Evolutionary conservation across 768 basidiomycete genomes (phyloP).

Genomic region (Mycena rosella): DNA sequence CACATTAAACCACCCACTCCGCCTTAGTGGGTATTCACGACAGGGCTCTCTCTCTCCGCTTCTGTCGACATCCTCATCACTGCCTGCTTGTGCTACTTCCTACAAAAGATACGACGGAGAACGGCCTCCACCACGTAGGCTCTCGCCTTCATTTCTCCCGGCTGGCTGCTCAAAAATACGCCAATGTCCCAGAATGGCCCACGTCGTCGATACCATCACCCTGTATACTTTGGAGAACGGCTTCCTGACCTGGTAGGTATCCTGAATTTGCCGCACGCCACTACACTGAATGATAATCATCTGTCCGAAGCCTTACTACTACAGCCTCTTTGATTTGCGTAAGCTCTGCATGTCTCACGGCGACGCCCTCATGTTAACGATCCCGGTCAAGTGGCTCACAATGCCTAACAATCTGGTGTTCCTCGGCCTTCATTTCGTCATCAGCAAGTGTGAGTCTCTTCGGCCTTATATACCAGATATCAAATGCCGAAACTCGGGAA

Average conservation of each 20-base stretch:
- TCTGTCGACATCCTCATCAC: constrained; percentile 51
- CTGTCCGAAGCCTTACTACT: constrained; percentile 42
- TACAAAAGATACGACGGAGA: constrained; percentile 39
- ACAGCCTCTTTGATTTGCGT: constrained; percentile 53
- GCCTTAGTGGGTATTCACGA: constrained; percentile 53
- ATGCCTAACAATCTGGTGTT: constrained; percentile 53
- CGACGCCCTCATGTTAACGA: neutral
- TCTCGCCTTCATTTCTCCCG: neutral
- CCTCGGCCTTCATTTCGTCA: constrained; percentile 53
- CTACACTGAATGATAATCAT: neutral
- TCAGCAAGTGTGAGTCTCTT: constrained; percentile 45
- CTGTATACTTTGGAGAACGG: constrained; percentile 54
- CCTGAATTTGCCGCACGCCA: too few species aligned
- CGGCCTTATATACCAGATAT: neutral
- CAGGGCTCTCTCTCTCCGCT: constrained; percentile 53
- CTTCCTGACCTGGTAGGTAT: constrained; percentile 45
- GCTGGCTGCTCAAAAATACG: too few species aligned
- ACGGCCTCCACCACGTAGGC: constrained; percentile 31
- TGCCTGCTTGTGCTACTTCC: constrained; percentile 46
- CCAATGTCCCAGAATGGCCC: constrained; percentile 48
- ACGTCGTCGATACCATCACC: constrained; percentile 47
- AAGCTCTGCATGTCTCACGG: constrained; percentile 21
- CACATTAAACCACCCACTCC: too few species aligned
- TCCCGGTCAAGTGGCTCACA: constrained; percentile 45
- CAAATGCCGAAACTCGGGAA: too few species aligned